A percentile compares a stretch with the other conserved stretches of the same genome.
Evolutionary conservation across 2,329 filamentous ascomycete genomes (phyloP).

Genomic region (Chaetothyriales sp.): DNA sequence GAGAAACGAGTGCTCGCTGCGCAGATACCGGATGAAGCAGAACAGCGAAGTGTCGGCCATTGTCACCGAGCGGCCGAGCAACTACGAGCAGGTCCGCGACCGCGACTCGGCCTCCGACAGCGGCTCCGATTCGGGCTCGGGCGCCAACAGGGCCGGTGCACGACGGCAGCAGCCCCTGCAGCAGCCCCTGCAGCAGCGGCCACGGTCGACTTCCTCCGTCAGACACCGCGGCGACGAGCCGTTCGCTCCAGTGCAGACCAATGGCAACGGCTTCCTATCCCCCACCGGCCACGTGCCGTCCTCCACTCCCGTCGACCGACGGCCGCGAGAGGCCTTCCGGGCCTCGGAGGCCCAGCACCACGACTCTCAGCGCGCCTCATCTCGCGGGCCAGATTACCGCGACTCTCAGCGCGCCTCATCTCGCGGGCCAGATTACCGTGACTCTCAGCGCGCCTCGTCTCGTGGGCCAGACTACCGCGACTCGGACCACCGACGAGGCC

Average conservation of each 20-base stretch:
- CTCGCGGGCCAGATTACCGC: slow-evolving; percentile 2
- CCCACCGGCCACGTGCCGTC: slow-evolving; percentile 11
- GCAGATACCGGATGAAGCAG: slow-evolving; percentile 34
- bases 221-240: slow-evolving; percentile 12
- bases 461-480: slow-evolving; percentile 1
- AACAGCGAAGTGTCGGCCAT: slow-evolving; percentile 35
- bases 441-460: slow-evolving; percentile 2
- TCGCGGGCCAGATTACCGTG: slow-evolving; percentile 2
- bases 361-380: slow-evolving; percentile 3
- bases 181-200: slow-evolving; percentile 2
- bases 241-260: slow-evolving; percentile 4
- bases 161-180: slow-evolving; percentile 2
- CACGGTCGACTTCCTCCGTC: slow-evolving; percentile 12
- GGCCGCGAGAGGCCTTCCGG: slow-evolving; percentile 6
- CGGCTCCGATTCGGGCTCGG: slow-evolving; percentile 10
- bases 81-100: slow-evolving; percentile 13
- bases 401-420: slow-evolving; percentile 2
- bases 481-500: slow-evolving; percentile 6
- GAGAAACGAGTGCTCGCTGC: slow-evolving; percentile 27
- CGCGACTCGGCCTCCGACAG: slow-evolving; percentile 14
- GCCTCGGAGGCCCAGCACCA: slow-evolving; percentile 5
- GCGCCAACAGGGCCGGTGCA: background rate
- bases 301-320: slow-evolving; percentile 7
- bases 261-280: slow-evolving; percentile 5
- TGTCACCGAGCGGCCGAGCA: slow-evolving; percentile 24